Evolutionary conservation across 192 early-diverging fungal genomes (phyloP), one percentile per base, ranked within the genome.

Genomic region (Umbelopsis ramanniana): DNA sequence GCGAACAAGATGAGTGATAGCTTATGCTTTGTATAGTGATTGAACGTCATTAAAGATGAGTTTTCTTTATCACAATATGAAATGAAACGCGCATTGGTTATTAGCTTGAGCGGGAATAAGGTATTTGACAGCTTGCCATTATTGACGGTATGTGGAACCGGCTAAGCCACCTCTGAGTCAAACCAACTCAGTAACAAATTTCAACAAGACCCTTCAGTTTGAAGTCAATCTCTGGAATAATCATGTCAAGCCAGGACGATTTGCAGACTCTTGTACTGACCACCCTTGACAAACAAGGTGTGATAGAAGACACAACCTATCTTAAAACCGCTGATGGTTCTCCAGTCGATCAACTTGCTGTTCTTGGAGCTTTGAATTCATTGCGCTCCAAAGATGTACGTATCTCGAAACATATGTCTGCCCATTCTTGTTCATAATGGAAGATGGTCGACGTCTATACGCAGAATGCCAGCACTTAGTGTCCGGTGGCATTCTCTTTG

Each of bases 281-380:
- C 29, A 83, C 83, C 26, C 87, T 98, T n/a, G 91, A 94, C 70
- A 74, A 83, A 46, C 81, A 89, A 46, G 88, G 88, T 46, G 71
- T 77, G 22, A 95, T 98, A 77, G 78, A 80, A 48, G 86, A 95
- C 83, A 88, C 93, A 7, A 84, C 83, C n/a, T 81, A 79, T 0
- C 79, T 95, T 52, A 81, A 77, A 68, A 73, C 81, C 45, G 57
- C 57, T 63, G 84, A 88, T 79, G 91, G 87, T 45, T 67, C 84
- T 2, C 48, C 85, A 22, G 83, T 92, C 76, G 89, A 91, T 68
- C 89, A 93, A 79, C 80, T 88, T 8, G 78, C 82, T 21, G 72
- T 96, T 40, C 83, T 95, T 38, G 95, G 93, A 68, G 93, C 92
- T 12, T 84, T 98, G 55, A 97, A 96, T 81, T 89, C 84, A 55